Evolutionary conservation across 306 rosid genomes (phyloP).

Genomic region (barrel medic (Medicago truncatula)): MtrunA17r5.0-ANR NC_053043.1:16685001-16685500

Average conservation of each 20-base stretch:
- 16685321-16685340: slow-evolving; percentile 7
- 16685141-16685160: not conserved
- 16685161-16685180: not conserved
- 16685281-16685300: not conserved
- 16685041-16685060: not conserved
- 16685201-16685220: not conserved
- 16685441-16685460: slow-evolving; percentile 75
- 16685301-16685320: not conserved
- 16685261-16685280: not conserved
- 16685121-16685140: too few relatives aligned
- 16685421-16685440: slow-evolving; percentile 54
- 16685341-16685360: not conserved
- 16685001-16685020: not conserved
- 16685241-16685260: slow-evolving; percentile 1
- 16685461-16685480: slow-evolving; percentile 76
- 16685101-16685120: too few relatives aligned
- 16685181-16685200: slow-evolving; percentile 2
- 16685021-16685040: not conserved
- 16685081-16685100: not conserved
- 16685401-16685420: slow-evolving; percentile 40
- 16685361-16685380: slow-evolving; percentile 2
- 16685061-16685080: slow-evolving; percentile 5
- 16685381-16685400: slow-evolving; percentile 29
- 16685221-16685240: slow-evolving; percentile 1
- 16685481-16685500: slow-evolving; percentile 55